Evolutionary conservation across 2,329 filamentous ascomycete genomes (phyloP).

Genomic region (Chaetothyriales sp.): DNA sequence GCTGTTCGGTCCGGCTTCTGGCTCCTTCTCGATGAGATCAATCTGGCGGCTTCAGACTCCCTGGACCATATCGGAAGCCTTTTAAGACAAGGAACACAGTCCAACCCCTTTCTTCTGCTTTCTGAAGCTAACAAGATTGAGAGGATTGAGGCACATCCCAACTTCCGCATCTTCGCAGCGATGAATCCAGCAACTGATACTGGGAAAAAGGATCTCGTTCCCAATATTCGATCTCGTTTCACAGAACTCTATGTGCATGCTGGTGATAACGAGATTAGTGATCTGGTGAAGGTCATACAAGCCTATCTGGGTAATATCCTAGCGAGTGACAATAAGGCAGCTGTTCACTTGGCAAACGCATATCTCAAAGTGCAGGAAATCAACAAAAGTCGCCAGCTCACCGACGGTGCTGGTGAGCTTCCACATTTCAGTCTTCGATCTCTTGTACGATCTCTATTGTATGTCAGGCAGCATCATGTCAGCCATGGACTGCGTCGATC

Average conservation of each 20-base stretch:
- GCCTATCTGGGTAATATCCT: slow-evolving; percentile 66
- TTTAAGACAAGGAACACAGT: slow-evolving; percentile 56
- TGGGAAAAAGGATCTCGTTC: slow-evolving; percentile 84
- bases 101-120: slow-evolving; percentile 68
- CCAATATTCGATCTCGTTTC: slow-evolving; percentile 79
- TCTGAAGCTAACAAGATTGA: slow-evolving; percentile 91
- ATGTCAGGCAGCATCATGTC: slow-evolving; percentile 71
- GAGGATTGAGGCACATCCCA: slow-evolving; percentile 72
- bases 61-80: slow-evolving; percentile 87
- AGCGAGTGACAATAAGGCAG: slow-evolving; percentile 57
- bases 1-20: slow-evolving; percentile 93
- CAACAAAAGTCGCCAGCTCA: slow-evolving; percentile 67
- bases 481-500: slow-evolving; percentile 75
- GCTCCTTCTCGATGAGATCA: slow-evolving; percentile 95
- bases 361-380: slow-evolving; percentile 79
- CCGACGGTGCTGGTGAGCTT: slow-evolving; percentile 89
- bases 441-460: slow-evolving; percentile 75
- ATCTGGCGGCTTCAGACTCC: slow-evolving; percentile 86
- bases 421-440: slow-evolving; percentile 96
- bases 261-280: slow-evolving; percentile 74
- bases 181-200: slow-evolving; percentile 99
- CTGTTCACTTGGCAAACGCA: slow-evolving; percentile 68
- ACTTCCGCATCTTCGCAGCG: slow-evolving; percentile 92
- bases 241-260: slow-evolving; percentile 91
- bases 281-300: slow-evolving; percentile 75